Percentiles rank a stretch among this genome's conserved stretches.
Evolutionary conservation across 2,329 filamentous ascomycete species (phyloP).

Genomic region (Aspergillus ibericus): DNA sequence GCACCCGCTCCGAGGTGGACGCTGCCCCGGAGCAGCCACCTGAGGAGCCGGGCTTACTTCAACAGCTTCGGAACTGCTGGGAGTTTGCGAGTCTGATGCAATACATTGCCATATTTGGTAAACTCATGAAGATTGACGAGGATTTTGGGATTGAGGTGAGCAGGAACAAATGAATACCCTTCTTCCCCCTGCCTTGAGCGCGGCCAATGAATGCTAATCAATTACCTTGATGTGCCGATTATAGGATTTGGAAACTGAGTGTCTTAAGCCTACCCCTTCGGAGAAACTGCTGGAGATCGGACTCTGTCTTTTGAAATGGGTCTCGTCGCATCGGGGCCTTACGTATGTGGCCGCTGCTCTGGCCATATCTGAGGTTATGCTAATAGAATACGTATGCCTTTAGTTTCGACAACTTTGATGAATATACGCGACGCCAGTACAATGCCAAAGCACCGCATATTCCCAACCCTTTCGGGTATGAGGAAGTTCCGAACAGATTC

Average conservation of each 20-base stretch:
- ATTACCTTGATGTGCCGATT: conserved; percentile 9
- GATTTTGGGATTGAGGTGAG: conserved; percentile 85
- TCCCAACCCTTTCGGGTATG: conserved; percentile 81
- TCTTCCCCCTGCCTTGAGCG: conserved; percentile 12
- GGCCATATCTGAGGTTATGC: not conserved
- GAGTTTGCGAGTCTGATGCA: conserved; percentile 93
- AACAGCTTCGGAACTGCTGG: conserved; percentile 84
- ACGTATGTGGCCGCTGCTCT: conserved; percentile 63
- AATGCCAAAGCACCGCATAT: conserved; percentile 70
- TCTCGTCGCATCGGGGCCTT: conserved; percentile 89
- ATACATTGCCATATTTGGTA: conserved; percentile 89
- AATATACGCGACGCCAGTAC: conserved; percentile 89
- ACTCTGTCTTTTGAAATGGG: conserved; percentile 82
- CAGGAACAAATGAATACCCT: not conserved
- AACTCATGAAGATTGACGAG: conserved; percentile 84
- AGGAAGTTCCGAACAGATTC: conserved; percentile 72
- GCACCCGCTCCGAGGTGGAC: conserved; percentile 57
- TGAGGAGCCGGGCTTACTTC: conserved; percentile 52
- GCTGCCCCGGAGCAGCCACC: conserved; percentile 44
- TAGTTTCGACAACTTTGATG: conserved; percentile 85
- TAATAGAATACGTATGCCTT: conserved; percentile 2
- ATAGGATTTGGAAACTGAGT: conserved; percentile 86
- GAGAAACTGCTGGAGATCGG: conserved; percentile 76
- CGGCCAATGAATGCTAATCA: conserved; percentile 14
- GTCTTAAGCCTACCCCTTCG: conserved; percentile 72